Base-by-base conservation (phyloP, 805 yeast species). In the Clavispora vitiphila region DNA sequence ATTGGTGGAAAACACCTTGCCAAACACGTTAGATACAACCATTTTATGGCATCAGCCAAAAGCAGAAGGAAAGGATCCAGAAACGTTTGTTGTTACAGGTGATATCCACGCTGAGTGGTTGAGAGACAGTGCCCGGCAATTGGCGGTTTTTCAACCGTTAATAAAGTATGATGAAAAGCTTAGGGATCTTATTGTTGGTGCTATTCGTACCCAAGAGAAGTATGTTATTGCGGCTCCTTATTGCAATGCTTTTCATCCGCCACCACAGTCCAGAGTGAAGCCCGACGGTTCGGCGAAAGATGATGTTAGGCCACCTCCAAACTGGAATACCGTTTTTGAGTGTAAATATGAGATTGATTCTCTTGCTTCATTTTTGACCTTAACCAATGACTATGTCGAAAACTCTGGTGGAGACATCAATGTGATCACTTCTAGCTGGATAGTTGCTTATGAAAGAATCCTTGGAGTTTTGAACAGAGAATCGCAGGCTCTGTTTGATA, bases 41-140 rank as follows among this genome's bases (percentile, higher is more conserved):
- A 77, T 88, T 37, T 67, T 85, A 40, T 88, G 88, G 86, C 87
- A 83, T 59, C 38, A 30, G 32, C 47, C 41, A 25, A 15, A 6
- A 15, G 5, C 19, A 16, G 20, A 15, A 8, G 19, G 11, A 15
- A 41, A 43, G 27, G 16, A 49, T 8, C 64, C 89, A 0, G 77
- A 80, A 47, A 71, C 95, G 1, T 88, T 88, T 61, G 76, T 88
- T 1, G 91, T 87, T 24, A 88, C 96, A 0, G 96, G 96, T 8
- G 96, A 88, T 56, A 88, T 88, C 42, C 89, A 86, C 58, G 96
- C 96, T 2, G 96, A 88, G 61, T 88, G 96, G 96, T 65, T 88
- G 37, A 65, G 96, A 40, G 96, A 88, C 60, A 81, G 95, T 1
- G 86, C 95, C 0, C 69, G 93, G 51, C 96, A 88, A 56, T 63